A percentile compares a stretch with the other conserved stretches of the same genome.
Evolutionary conservation across 2,329 filamentous ascomycete genomes (phyloP).

Genomic region (Teratosphaeria epicoccoides): DNA sequence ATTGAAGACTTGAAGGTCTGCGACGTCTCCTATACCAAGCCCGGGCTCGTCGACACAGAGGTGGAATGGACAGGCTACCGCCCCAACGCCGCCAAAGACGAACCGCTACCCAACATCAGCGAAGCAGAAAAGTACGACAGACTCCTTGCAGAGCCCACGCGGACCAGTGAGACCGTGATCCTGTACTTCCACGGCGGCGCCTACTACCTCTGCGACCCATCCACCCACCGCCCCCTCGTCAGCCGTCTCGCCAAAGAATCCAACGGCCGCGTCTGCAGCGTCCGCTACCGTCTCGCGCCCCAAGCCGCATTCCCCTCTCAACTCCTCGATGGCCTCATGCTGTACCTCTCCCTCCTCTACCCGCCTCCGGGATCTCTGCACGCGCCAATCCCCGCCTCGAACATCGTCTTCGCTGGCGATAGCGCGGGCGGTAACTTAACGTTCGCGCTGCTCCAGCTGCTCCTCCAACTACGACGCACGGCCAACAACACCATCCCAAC

Average conservation of each 20-base stretch:
- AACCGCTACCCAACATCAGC: constrained; percentile 44
- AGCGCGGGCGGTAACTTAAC: constrained; percentile 64
- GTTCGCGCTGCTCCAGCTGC: constrained; percentile 55
- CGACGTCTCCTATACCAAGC: constrained; percentile 33
- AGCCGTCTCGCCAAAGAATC: constrained; percentile 55
- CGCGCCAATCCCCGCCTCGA: constrained; percentile 49
- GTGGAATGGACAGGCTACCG: constrained; percentile 70
- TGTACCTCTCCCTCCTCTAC: constrained; percentile 63
- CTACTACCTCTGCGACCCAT: constrained; percentile 61
- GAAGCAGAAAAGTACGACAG: constrained; percentile 55
- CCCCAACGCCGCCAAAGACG: constrained; percentile 39
- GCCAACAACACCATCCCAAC: constrained; percentile 28
- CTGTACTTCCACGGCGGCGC: constrained; percentile 70
- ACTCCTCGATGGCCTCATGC: constrained; percentile 59
- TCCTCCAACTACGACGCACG: constrained; percentile 51
- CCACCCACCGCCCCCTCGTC: constrained; percentile 50
- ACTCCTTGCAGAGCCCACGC: constrained; percentile 53
- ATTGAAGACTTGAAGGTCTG: constrained; percentile 45
- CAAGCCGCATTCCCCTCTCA: constrained; percentile 66
- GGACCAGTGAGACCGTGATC: constrained; percentile 49
- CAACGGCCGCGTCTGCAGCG: constrained; percentile 57
- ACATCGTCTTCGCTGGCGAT: constrained; percentile 65
- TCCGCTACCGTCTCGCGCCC: constrained; percentile 65
- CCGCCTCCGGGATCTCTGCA: constrained; percentile 60
- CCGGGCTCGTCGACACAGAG: constrained; percentile 48